Base-by-base conservation (phyloP, 2,329 filamentous ascomycete species). In the Incumbomyces lentus region DNA sequence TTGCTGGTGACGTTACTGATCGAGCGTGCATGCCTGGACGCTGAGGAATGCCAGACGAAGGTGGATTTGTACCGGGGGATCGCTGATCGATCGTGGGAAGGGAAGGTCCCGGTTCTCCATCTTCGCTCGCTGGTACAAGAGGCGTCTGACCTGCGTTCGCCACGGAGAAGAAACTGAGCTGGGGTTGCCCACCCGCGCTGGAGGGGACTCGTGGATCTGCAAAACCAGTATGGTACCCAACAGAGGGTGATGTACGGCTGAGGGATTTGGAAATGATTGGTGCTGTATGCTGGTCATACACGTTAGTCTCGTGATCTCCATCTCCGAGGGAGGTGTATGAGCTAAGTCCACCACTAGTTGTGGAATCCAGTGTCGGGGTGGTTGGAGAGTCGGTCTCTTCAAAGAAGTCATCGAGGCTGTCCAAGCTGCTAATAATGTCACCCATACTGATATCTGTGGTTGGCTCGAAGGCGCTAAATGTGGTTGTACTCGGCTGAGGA, bases 241-340 rank as follows among this genome's bases (percentile, higher is more conserved):
- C 76, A 1, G 80, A 77, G 42, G 79, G 84, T 32, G 83, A 82
- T 53, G 81, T 90, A 10, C 86, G 60, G 17, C 74, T 77, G 18
- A 84, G 72, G 0, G 87, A 92, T 59, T 92, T 86, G 57, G 92
- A 84, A 5, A 95, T 68, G 43, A 95, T 93, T 0, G 90, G 90
- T 10, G 92, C 73, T 6, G 92, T 93, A 60, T 94, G 86, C 62
- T 95, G 87, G 58, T 95, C 89, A 64, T 96, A 95, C 0, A 95
- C 68, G 60, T 86, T 81, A 17, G 89, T 86, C 10, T 81, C 84
- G 1, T 81, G 81, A 54, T 92, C 84, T 43, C 81, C 80, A 33
- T 32, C 14, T 2, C n/a, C 13, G 35, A 40, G 33, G 22, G 33
- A 46, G 13, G 17, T 19, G 11, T n/a, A 32, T 2, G 37, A 14